Conservation (phyloP, 106 monocot genomes). For the Dioscorea alata region DNA sequence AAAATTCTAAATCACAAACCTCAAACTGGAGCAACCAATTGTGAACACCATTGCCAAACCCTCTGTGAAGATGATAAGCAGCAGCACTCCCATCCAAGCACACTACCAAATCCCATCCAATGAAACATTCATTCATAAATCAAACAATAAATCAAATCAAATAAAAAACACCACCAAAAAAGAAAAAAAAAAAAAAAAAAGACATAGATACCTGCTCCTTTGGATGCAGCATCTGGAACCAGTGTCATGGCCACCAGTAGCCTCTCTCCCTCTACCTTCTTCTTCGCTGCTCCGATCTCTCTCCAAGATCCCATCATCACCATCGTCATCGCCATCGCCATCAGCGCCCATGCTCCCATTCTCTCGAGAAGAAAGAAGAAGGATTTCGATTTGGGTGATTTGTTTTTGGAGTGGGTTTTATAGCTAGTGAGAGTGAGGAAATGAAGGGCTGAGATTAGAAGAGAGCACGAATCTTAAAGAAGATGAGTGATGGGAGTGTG, state of each 20-base stretch:
- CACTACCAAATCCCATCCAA: conserved; percentile 29
- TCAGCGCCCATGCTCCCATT: too few species aligned
- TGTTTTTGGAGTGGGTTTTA: too few species aligned
- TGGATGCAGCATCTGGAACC: conserved; percentile 24
- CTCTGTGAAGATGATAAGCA: conserved; percentile 68
- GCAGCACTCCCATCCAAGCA: conserved; percentile 83
- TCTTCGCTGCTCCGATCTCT: not conserved
- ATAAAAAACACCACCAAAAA: not conserved
- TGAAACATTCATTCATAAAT: not conserved
- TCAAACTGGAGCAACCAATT: conserved; percentile 89
- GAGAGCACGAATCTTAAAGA: not conserved
- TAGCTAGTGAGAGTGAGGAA: not conserved
- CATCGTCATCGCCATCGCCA: not conserved
- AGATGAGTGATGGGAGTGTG: too few species aligned
- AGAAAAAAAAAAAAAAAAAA: not conserved
- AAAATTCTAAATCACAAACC: conserved; percentile 16
- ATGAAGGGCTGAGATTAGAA: not conserved
- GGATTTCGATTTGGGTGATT: not conserved
- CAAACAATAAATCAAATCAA: not conserved
- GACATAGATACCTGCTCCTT: conserved; percentile 31
- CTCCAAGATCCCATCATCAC: not conserved
- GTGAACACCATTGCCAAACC: conserved; percentile 33
- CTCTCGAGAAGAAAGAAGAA: too few species aligned
- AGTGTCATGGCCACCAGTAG: conserved; percentile 58
- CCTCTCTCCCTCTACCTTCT: not conserved